Percentiles rank a stretch among this genome's conserved stretches.
phyloP scores from a whole-genome alignment of 352 stramenopile genomes.

The Pythium phragmitis region DNA sequence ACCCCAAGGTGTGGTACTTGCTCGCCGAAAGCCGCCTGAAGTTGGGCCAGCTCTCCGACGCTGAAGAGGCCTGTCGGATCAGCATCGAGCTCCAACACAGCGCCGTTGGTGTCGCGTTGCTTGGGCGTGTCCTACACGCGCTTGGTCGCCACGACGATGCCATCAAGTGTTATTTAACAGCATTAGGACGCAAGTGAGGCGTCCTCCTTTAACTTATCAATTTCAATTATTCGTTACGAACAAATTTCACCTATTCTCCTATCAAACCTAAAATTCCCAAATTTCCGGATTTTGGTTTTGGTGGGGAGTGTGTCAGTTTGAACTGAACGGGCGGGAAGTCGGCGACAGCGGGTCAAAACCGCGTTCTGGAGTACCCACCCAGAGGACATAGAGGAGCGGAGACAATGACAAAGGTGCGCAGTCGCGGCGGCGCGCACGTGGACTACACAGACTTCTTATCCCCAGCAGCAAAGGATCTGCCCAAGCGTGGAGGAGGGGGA shows the following conservation, averaged over 20 bases:
- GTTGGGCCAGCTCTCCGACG: slow-evolving; percentile 22
- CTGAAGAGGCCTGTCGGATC: slow-evolving; percentile 30
- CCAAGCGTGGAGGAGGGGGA: slow-evolving; percentile 15
- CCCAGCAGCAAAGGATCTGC: slow-evolving; percentile 24
- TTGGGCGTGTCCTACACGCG: slow-evolving; percentile 26
- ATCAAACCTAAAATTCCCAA: slow-evolving; percentile 2
- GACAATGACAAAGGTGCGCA: slow-evolving; percentile 38
- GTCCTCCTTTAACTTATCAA: slow-evolving; percentile 24
- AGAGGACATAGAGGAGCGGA: not conserved
- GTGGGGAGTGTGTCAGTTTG: slow-evolving; percentile 7
- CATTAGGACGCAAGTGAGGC: slow-evolving; percentile 22
- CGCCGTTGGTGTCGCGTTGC: slow-evolving; percentile 19
- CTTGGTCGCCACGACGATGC: slow-evolving; percentile 27
- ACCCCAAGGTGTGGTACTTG: slow-evolving; percentile 32
- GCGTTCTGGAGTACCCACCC: slow-evolving; percentile 7
- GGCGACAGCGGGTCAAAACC: slow-evolving; percentile 12
- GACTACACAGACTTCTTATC: slow-evolving; percentile 48
- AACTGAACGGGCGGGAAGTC: slow-evolving; percentile 20
- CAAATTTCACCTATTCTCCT: not conserved
- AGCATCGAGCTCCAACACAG: slow-evolving; percentile 30
- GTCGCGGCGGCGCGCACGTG: slow-evolving; percentile 26
- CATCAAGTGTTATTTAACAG: slow-evolving; percentile 35
- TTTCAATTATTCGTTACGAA: slow-evolving; percentile 13
- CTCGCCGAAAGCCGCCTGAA: slow-evolving; percentile 29
- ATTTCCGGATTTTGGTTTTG: slow-evolving; percentile 3